Evolutionary conservation across 2,329 filamentous ascomycete species (phyloP).

Genomic region (Colletotrichum aenigma): DNA sequence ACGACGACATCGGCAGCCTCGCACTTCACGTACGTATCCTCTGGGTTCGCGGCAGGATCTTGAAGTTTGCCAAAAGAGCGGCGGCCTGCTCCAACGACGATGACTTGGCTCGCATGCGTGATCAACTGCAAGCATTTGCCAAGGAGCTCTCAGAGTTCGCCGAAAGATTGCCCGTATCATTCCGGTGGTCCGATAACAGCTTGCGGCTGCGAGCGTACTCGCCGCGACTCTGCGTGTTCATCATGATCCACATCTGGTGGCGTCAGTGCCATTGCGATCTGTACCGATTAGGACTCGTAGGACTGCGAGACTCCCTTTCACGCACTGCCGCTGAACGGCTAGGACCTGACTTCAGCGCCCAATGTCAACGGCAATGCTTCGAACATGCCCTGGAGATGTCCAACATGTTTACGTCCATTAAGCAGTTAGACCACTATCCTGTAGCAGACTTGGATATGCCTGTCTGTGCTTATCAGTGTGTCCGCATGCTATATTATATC

Average conservation of each 20-base stretch:
- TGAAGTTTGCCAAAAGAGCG: conserved; percentile 55
- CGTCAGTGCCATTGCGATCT: conserved; percentile 63
- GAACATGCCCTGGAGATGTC: conserved; percentile 61
- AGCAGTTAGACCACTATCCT: conserved; percentile 55
- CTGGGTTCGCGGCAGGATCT: conserved; percentile 57
- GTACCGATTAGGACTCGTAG: conserved; percentile 56
- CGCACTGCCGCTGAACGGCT: conserved; percentile 47
- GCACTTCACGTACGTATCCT: conserved; percentile 62
- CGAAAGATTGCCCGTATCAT: conserved; percentile 56
- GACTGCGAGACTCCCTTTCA: conserved; percentile 56
- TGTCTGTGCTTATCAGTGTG: conserved; percentile 60
- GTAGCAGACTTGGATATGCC: conserved; percentile 61
- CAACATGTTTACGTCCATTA: conserved; percentile 57
- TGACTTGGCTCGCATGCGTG: conserved; percentile 36
- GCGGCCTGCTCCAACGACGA: conserved; percentile 44
- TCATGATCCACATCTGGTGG: conserved; percentile 67
- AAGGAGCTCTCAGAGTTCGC: conserved; percentile 58
- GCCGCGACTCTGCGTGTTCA: conserved; percentile 59
- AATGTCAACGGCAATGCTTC: conserved; percentile 55
- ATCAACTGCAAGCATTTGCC: conserved; percentile 49
- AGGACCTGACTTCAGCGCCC: conserved; percentile 51
- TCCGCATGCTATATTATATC: conserved; percentile 55
- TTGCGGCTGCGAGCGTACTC: conserved; percentile 61
- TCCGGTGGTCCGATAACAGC: conserved; percentile 62
- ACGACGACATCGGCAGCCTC: conserved; percentile 59